Evolutionary conservation across 2,329 filamentous ascomycete species (phyloP), one percentile per base, ranked within the genome.

Genomic region (Penicillium sp.): DNA sequence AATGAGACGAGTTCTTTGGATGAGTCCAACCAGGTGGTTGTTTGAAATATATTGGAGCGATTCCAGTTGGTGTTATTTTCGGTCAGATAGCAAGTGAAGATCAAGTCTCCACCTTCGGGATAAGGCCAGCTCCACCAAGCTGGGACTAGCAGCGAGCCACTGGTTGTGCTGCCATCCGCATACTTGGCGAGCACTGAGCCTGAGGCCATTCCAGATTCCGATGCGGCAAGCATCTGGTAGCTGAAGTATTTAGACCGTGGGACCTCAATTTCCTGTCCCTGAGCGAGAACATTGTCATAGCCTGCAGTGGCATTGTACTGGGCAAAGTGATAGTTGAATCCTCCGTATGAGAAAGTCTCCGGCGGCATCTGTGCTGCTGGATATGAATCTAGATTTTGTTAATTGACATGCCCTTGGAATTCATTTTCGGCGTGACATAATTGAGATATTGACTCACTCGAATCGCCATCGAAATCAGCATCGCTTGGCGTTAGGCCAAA

Each of bases 121-220:
- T 77, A 76, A 3, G 75, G 74, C 74, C 74, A 77, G 11, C 63
- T 69, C 69, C 70, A 76, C 67, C 70, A 77, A 7, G 74, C 72
- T 29, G 74, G 71, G 3, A 76, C 69, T 1, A 75, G 64, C 14
- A 77, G 55, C 2, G 71, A 62, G 16, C 63, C 65, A n/a, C 68
- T 70, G 7, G 67, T 64, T 1, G 69, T 73, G n/a, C 63, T 71
- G 23, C 70, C 69, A 62, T 78, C 76, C 0, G 68, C 63, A 54
- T 77, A 78, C 2, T 69, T 73, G 8, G 70, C 70, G 37, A 70
- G 77, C n/a, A 78, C 60, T 9, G 64, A 69, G 4, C 71, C 74
- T 21, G 72, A 71, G 7, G 73, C 74, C 53, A 76, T 72, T 5
- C 70, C 73, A 8, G 66, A 66, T 57, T 78, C 75, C 2, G 73